phyloP scores from a whole-genome alignment of 1,139 yeast species.

The Taphrina betulina region DNA sequence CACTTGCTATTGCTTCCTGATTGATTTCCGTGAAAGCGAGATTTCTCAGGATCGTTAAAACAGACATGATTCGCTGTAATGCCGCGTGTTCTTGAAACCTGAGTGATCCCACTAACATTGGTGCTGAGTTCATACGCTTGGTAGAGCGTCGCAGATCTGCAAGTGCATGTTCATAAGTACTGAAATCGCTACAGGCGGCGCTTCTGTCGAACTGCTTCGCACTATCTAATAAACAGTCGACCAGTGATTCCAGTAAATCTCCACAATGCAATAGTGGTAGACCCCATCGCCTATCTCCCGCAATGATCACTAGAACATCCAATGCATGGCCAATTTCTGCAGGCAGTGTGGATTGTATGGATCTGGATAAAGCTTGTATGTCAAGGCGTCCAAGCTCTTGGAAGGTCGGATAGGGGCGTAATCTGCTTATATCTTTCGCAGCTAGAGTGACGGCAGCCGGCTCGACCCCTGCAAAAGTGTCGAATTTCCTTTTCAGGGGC shows the following conservation, averaged over 20 bases:
- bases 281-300: slow-evolving; percentile 30
- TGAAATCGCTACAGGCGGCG: neutral
- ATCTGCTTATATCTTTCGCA: neutral
- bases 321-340: slow-evolving; percentile 27
- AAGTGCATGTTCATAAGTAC: neutral
- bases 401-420: slow-evolving; percentile 22
- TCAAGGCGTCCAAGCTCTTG: slow-evolving; percentile 27
- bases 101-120: neutral
- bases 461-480: slow-evolving; percentile 15
- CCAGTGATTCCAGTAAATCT: slow-evolving; percentile 24
- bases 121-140: neutral
- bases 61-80: slow-evolving; percentile 13
- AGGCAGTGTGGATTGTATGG: slow-evolving; percentile 14
- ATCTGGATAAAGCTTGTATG: slow-evolving; percentile 20
- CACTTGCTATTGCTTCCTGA: slow-evolving; percentile 17
- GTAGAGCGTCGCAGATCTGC: neutral
- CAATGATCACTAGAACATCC: slow-evolving; percentile 16
- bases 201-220: neutral
- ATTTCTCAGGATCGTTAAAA: slow-evolving; percentile 21
- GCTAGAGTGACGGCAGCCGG: neutral
- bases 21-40: slow-evolving; percentile 28
- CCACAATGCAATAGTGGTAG: slow-evolving; percentile 23
- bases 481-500: neutral
- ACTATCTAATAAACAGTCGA: slow-evolving; percentile 3
- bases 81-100: neutral